Evolutionary conservation across 306 rosid species (phyloP), one percentile per base, ranked within the genome.

Genomic region (Prunus salicina): DNA sequence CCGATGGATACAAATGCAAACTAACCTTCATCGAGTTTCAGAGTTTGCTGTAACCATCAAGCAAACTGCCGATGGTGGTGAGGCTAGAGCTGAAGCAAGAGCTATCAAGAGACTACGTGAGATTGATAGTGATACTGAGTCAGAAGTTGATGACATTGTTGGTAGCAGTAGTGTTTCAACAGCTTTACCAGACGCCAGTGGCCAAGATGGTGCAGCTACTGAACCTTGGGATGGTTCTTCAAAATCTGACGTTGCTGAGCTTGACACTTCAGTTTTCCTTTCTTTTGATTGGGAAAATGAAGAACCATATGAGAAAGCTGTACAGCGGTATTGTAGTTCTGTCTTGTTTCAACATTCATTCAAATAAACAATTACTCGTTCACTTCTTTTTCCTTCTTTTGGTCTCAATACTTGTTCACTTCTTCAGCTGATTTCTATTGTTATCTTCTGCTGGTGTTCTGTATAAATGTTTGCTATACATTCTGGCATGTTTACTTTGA

Each of bases 1-100:
- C 86, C 90, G 98, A 78, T 94, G 98, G 98, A 94, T 94, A 89
- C 98, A 94, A 79, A 90, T 92, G 95, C 98, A 94, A 84, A 94
- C 97, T 69, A 94, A 94, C 81, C 98, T 90, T 74, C 98, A 94
- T 81, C 90, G 97, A 81, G 98, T 94, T 84, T 91, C 98, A 47
- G 98, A 94, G 77, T 84, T 94, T 89, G 96, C 92, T 55, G 91
- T 92, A 79, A 87, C 89, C 64, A 69, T 86, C n/a, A 85, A 86
- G 82, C 96, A 87, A 84, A 87, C 87, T 82, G 77, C 84, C 41
- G 89, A 82, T 78, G 87, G 69, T 50, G 80, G 67, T 56, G 82
- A 80, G 56, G 81, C 60, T 28, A 81, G 82, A 66, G 75, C 70
- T 72, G 96, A 90, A 85, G 82, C 82, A 81, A 88, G 93, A 82